A percentile compares a stretch with the other conserved stretches of the same genome.
phyloP scores from a whole-genome alignment of 1,139 yeast genomes.

The Pichia sp. region DNA sequence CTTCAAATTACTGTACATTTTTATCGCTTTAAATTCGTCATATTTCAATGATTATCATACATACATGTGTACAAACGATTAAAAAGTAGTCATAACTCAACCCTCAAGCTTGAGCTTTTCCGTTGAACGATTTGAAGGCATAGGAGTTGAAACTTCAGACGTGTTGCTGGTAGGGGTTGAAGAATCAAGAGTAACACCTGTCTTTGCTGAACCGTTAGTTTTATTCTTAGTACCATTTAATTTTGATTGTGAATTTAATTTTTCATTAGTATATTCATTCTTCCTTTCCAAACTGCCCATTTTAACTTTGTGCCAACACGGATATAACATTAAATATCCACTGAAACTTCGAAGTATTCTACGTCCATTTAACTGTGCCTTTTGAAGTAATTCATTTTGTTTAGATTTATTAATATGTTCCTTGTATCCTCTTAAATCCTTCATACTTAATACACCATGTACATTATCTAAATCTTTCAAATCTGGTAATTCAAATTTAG shows the following conservation, averaged over 20 bases:
- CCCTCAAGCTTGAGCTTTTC: not conserved
- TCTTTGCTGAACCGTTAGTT: not conserved
- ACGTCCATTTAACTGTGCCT: conserved; percentile 3
- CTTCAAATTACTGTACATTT: too few relatives aligned
- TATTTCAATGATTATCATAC: too few relatives aligned
- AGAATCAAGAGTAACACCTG: not conserved
- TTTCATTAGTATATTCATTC: conserved; percentile 3
- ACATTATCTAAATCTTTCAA: conserved; percentile 1
- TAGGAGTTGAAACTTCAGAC: not conserved
- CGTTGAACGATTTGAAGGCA: not conserved
- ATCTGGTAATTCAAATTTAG: not conserved
- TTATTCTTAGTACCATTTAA: not conserved
- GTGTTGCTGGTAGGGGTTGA: not conserved
- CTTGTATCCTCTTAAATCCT: conserved; percentile 11
- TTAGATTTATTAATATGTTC: conserved; percentile 6
- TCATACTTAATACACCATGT: conserved; percentile 8
- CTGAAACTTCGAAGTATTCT: conserved; percentile 14
- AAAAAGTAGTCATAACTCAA: too few relatives aligned
- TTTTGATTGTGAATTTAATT: conserved; percentile 1
- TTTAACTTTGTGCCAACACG: conserved; percentile 12
- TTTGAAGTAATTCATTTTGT: conserved; percentile 5
- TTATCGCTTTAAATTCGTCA: too few relatives aligned
- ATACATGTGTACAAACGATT: too few relatives aligned
- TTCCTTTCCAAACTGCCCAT: conserved; percentile 7
- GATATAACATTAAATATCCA: conserved; percentile 14